Evolutionary conservation across 768 basidiomycete species (phyloP).

Genomic region (Pleurotus tuber-regium): DNA sequence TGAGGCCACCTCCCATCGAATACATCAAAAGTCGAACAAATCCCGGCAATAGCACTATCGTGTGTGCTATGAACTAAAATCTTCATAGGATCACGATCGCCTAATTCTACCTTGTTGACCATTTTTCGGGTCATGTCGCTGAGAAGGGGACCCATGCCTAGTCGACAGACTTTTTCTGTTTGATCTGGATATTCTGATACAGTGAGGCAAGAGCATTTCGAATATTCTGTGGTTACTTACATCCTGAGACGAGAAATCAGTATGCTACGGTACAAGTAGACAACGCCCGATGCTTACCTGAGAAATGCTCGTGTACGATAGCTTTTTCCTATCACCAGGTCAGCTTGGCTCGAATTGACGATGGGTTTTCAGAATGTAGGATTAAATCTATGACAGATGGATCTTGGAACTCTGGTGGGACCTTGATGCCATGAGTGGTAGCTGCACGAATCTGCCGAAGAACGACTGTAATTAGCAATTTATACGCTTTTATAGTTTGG

Average conservation of each 20-base stretch:
- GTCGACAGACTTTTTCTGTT: constrained; percentile 67
- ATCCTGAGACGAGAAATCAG: too few species aligned
- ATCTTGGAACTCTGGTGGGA: constrained; percentile 74
- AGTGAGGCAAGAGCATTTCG: too few species aligned
- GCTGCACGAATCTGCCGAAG: constrained; percentile 57
- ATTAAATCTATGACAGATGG: constrained; percentile 55
- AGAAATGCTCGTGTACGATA: constrained; percentile 78
- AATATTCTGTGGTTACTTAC: too few species aligned
- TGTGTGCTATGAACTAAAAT: constrained; percentile 71
- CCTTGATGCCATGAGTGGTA: constrained; percentile 64
- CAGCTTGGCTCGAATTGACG: not conserved
- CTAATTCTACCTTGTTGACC: constrained; percentile 49
- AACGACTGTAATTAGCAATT: too few species aligned
- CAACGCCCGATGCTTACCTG: constrained; percentile 45
- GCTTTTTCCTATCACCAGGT: constrained; percentile 54
- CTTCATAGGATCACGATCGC: constrained; percentile 49
- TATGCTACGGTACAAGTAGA: not conserved
- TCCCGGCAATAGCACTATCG: constrained; percentile 66
- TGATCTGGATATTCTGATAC: too few species aligned
- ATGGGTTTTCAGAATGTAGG: constrained; percentile 30
- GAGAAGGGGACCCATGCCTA: constrained; percentile 78
- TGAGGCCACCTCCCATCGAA: constrained; percentile 76
- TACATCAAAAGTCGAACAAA: constrained; percentile 65
- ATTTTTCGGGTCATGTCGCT: constrained; percentile 63
- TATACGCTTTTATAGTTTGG: too few species aligned